These are phyloP conservation scores for Penicillium olsonii DNA, from an alignment of 2,329 filamentous ascomycete species.

Conservation along the genomic window DNA sequence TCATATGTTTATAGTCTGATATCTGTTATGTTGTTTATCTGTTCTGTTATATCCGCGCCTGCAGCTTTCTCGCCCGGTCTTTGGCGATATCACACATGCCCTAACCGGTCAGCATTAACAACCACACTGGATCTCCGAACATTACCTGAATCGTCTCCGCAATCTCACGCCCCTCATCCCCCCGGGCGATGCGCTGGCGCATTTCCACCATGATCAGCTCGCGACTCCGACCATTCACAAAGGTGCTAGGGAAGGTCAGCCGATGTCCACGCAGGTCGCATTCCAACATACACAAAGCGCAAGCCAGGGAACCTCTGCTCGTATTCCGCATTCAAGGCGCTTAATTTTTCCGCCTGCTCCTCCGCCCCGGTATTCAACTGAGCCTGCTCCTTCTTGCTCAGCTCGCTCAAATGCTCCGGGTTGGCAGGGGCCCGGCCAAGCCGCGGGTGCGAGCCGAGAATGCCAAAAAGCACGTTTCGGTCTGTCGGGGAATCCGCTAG, in stretches of 20 bases:
- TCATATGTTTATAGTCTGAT: not conserved
- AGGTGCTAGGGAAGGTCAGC: slow-evolving; percentile 58
- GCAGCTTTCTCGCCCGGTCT: slow-evolving; percentile 71
- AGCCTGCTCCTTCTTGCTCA: slow-evolving; percentile 80
- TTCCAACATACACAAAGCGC: slow-evolving; percentile 64
- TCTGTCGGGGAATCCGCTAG: slow-evolving; percentile 56
- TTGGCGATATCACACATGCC: slow-evolving; percentile 91
- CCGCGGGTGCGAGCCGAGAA: slow-evolving; percentile 79
- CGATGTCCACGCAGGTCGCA: not conserved
- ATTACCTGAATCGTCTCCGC: slow-evolving; percentile 71
- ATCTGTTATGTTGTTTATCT: too few relatives aligned
- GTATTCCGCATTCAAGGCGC: slow-evolving; percentile 71
- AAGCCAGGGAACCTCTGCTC: slow-evolving; percentile 79
- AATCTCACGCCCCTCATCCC: slow-evolving; percentile 68
- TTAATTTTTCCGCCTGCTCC: slow-evolving; percentile 54
- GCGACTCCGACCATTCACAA: slow-evolving; percentile 79
- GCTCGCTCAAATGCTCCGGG: slow-evolving; percentile 67
- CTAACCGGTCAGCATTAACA: slow-evolving; percentile 43
- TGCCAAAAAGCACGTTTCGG: slow-evolving; percentile 63
- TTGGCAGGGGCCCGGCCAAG: slow-evolving; percentile 62
- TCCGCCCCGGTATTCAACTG: slow-evolving; percentile 62
- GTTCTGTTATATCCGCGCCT: slow-evolving; percentile 20
- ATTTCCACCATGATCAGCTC: slow-evolving; percentile 80
- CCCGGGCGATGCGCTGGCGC: slow-evolving; percentile 69
- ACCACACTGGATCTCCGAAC: not conserved